Evolutionary conservation across 148 eudicot species (phyloP).

Genomic region (Silene uniflora): DNA sequence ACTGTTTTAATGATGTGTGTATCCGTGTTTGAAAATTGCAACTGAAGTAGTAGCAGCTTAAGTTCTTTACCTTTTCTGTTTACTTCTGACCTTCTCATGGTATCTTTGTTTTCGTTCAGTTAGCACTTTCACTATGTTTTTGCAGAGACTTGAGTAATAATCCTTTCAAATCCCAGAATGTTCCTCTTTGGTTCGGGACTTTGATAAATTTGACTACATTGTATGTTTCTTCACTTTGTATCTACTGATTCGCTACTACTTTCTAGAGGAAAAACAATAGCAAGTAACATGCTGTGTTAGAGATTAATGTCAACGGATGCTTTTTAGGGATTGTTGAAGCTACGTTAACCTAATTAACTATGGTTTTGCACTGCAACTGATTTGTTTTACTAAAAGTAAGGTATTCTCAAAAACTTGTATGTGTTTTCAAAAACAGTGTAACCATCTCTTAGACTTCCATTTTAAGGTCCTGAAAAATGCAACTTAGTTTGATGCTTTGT

Average conservation of each 20-base stretch:
- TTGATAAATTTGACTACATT: conserved; percentile 29
- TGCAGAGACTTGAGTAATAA: conserved; percentile 40
- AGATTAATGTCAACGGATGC: neutral
- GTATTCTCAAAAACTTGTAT: neutral
- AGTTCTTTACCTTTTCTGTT: neutral
- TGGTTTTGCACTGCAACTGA: neutral
- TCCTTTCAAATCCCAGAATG: conserved; percentile 17
- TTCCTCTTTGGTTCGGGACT: conserved; percentile 29
- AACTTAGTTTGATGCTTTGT: neutral
- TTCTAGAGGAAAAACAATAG: neutral
- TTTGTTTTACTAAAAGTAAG: neutral
- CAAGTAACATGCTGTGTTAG: neutral
- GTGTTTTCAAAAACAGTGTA: neutral
- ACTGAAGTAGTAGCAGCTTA: neutral
- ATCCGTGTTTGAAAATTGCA: too few species aligned
- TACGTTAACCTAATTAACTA: neutral
- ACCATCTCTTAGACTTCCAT: neutral
- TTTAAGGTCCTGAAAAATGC: neutral
- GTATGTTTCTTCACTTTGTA: conserved; percentile 22
- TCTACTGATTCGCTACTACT: neutral
- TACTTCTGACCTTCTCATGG: neutral
- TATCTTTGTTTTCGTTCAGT: neutral
- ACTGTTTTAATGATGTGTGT: neutral
- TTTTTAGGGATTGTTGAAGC: too few species aligned
- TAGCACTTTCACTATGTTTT: conserved; percentile 6